These are phyloP conservation scores for Salix exigua DNA, from an alignment of 345 rosid species.

Conservation along the genomic window DNA sequence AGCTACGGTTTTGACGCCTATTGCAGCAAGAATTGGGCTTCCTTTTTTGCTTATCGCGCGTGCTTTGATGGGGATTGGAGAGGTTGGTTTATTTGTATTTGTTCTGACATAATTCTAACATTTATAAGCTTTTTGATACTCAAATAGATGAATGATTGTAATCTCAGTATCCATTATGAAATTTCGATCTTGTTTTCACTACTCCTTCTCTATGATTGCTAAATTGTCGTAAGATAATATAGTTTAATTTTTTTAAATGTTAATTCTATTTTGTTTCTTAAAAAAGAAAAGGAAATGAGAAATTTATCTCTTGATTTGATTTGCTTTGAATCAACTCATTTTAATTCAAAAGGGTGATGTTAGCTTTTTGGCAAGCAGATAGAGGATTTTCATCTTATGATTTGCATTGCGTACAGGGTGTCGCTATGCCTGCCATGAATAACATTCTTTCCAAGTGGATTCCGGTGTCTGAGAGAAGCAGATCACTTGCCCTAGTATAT, in stretches of 20 bases:
- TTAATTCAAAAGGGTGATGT: background rate
- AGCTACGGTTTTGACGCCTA: constrained; percentile 90
- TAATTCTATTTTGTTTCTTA: background rate
- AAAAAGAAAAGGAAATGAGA: background rate
- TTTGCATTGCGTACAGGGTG: constrained; percentile 61
- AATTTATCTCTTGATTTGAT: background rate
- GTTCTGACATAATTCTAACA: background rate
- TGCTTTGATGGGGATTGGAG: constrained; percentile 96
- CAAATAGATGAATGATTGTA: too few relatives aligned
- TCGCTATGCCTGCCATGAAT: constrained; percentile 99
- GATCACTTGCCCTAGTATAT: constrained; percentile 88
- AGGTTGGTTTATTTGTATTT: constrained; percentile 50
- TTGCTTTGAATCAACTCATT: background rate
- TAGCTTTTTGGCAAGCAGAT: constrained; percentile 9
- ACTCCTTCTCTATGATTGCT: background rate
- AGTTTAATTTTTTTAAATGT: too few relatives aligned
- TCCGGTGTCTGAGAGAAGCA: constrained; percentile 98
- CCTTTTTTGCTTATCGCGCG: constrained; percentile 85
- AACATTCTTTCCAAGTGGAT: constrained; percentile 95
- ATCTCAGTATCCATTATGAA: too few relatives aligned
- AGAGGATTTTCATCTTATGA: constrained; percentile 21
- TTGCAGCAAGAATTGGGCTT: constrained; percentile 88
- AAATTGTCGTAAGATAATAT: background rate
- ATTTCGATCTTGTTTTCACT: background rate
- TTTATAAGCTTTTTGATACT: background rate